Conservation (phyloP, 1,284 basidiomycete genomes). For the Lignosus rhinocerotis region DNA sequence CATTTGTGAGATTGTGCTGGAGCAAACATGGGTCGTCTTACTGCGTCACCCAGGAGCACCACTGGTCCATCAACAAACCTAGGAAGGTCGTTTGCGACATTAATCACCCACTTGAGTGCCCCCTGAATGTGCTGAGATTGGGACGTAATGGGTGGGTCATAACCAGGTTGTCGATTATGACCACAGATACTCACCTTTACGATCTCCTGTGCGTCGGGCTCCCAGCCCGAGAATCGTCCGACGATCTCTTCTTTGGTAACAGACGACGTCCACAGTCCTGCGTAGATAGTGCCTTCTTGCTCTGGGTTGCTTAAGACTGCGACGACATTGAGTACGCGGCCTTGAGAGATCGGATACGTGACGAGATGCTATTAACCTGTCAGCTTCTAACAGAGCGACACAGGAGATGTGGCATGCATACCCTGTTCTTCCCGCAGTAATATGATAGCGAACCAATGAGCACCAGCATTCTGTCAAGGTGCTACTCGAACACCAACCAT, state of each 20-base stretch:
- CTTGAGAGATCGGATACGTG: conserved; percentile 11
- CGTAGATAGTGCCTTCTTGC: conserved; percentile 24
- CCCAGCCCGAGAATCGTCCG: conserved; percentile 25
- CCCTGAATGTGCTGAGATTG: neutral
- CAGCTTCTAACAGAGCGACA: neutral
- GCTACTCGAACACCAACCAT: neutral
- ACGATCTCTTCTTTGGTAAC: conserved; percentile 21
- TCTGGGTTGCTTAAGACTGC: conserved; percentile 21
- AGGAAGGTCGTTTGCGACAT: conserved; percentile 25
- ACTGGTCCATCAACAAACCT: conserved; percentile 26
- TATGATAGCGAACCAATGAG: neutral
- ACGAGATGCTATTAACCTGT: neutral
- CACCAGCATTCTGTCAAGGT: neutral
- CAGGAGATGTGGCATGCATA: neutral
- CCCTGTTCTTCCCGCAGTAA: conserved; percentile 3
- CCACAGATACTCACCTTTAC: conserved; percentile 9
- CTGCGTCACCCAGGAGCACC: conserved; percentile 34
- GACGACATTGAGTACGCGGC: conserved; percentile 26
- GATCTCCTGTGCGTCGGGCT: conserved; percentile 26
- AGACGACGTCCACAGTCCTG: conserved; percentile 27
- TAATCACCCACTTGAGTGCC: conserved; percentile 26
- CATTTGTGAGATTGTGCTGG: too few species aligned
- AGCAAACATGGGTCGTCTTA: conserved; percentile 9
- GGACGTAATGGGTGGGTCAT: neutral
- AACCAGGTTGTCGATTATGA: neutral